A percentile compares a stretch with the other conserved stretches of the same genome.
Conservation (phyloP, 2,329 filamentous ascomycete species). For the Penicillium sp. region DNA sequence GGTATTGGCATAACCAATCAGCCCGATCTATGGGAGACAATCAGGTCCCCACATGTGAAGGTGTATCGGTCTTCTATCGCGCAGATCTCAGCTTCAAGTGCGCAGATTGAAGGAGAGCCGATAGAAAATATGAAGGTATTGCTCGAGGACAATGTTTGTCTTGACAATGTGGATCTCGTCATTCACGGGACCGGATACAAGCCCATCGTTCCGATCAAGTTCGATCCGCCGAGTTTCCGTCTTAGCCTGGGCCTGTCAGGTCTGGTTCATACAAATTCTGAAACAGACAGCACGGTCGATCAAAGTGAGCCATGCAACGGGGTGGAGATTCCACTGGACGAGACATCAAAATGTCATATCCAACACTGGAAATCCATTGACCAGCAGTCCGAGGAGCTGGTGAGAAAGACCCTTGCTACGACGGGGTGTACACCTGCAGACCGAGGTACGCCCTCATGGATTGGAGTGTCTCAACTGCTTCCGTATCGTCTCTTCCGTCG, state of each 20-base stretch:
- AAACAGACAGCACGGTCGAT: neutral
- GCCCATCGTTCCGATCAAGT: constrained; percentile 28
- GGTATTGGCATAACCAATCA: constrained; percentile 36
- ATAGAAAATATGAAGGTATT: constrained; percentile 3
- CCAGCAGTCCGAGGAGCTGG: constrained; percentile 4
- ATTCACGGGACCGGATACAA: constrained; percentile 36
- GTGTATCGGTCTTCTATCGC: constrained; percentile 30
- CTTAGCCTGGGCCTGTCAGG: constrained; percentile 26
- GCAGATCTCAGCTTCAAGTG: neutral
- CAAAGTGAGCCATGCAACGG: neutral
- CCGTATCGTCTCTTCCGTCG: constrained; percentile 35
- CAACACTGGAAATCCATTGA: constrained; percentile 26
- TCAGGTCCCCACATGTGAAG: constrained; percentile 29
- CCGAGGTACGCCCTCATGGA: constrained; percentile 11
- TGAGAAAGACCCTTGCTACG: constrained; percentile 16
- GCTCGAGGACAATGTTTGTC: constrained; percentile 18
- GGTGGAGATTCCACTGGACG: neutral
- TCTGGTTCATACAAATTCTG: neutral
- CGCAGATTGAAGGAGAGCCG: neutral
- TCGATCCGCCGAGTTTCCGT: constrained; percentile 23
- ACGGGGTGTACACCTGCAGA: constrained; percentile 11
- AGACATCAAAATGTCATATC: neutral
- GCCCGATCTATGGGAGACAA: constrained; percentile 32
- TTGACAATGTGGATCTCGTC: constrained; percentile 29
- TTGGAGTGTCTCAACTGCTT: constrained; percentile 7